These are phyloP conservation scores for Dactylorhiza incarnata DNA, from an alignment of 106 monocot genomes.

Conservation along the genomic window DNA sequence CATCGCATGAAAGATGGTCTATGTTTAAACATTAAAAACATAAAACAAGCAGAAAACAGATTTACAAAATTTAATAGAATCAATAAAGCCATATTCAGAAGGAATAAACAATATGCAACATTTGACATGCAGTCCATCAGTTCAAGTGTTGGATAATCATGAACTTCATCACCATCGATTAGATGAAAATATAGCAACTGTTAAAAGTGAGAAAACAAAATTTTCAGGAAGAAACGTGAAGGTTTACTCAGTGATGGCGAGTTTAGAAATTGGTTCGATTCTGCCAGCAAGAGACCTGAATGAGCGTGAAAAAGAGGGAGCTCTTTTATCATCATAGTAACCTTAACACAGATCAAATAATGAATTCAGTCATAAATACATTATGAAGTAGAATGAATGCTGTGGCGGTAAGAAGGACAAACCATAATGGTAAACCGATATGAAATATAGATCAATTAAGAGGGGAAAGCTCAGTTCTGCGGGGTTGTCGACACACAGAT, in stretches of 20 bases:
- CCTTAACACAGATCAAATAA: neutral
- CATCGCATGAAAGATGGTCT: too few relatives aligned
- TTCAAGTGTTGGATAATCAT: conserved; percentile 33
- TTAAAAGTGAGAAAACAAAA: neutral
- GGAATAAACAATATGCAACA: too few relatives aligned
- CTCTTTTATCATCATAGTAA: conserved; percentile 25
- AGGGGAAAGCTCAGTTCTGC: conserved; percentile 62
- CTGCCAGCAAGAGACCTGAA: conserved; percentile 32
- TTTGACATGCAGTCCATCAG: conserved; percentile 2
- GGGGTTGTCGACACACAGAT: conserved; percentile 71
- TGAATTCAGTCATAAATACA: neutral
- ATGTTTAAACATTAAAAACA: too few relatives aligned
- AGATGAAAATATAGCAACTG: neutral
- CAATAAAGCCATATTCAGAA: too few relatives aligned
- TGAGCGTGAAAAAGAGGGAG: conserved; percentile 35
- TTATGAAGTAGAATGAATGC: too few relatives aligned
- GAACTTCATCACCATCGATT: conserved; percentile 19
- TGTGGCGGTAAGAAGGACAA: too few relatives aligned
- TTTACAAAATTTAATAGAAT: too few relatives aligned
- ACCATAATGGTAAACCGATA: neutral
- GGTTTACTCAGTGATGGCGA: conserved; percentile 18
- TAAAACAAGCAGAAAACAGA: too few relatives aligned
- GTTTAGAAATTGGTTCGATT: conserved; percentile 15
- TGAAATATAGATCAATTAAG: neutral
- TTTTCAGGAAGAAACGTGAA: neutral